Conservation (phyloP, 2,329 filamentous ascomycete genomes). For the Epichloe gansuensis region DNA sequence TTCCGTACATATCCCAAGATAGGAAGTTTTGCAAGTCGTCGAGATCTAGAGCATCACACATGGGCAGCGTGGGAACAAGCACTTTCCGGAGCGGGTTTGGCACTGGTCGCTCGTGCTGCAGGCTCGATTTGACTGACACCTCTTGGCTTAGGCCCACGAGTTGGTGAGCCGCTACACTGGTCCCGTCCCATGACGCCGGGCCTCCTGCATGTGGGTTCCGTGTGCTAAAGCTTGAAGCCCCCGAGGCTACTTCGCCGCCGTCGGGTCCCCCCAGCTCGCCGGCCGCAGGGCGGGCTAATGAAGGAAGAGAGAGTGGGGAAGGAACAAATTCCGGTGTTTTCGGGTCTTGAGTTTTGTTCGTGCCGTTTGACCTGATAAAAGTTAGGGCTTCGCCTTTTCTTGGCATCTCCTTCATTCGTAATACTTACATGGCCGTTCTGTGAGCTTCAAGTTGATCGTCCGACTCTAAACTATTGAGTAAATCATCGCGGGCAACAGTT, state of each 20-base stretch:
- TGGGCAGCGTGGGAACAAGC: conserved; percentile 11
- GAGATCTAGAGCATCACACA: conserved; percentile 24
- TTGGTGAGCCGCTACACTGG: conserved; percentile 14
- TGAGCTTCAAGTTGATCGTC: conserved; percentile 12
- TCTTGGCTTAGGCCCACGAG: conserved; percentile 14
- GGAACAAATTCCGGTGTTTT: conserved; percentile 10
- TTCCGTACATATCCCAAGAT: conserved; percentile 28
- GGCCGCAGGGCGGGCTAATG: conserved; percentile 10
- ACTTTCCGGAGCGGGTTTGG: conserved; percentile 12
- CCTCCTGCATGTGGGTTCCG: conserved; percentile 11
- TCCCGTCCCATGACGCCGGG: conserved; percentile 15
- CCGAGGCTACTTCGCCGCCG: conserved; percentile 5
- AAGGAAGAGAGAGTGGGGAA: conserved; percentile 13
- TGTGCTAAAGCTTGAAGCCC: conserved; percentile 11
- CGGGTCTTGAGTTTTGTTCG: conserved; percentile 6
- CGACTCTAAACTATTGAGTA: conserved; percentile 11
- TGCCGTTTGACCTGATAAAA: conserved; percentile 7
- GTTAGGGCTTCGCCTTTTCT: not conserved
- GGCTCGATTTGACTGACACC: conserved; percentile 16
- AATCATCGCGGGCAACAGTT: conserved; percentile 12
- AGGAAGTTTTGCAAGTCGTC: conserved; percentile 26
- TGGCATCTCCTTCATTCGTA: not conserved
- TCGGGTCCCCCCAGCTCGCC: conserved; percentile 4
- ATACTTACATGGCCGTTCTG: conserved; percentile 10
- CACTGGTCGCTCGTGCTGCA: conserved; percentile 26